Base-by-base conservation (phyloP, 1,284 basidiomycete genomes). In the Schizophyllum amplum region DNA sequence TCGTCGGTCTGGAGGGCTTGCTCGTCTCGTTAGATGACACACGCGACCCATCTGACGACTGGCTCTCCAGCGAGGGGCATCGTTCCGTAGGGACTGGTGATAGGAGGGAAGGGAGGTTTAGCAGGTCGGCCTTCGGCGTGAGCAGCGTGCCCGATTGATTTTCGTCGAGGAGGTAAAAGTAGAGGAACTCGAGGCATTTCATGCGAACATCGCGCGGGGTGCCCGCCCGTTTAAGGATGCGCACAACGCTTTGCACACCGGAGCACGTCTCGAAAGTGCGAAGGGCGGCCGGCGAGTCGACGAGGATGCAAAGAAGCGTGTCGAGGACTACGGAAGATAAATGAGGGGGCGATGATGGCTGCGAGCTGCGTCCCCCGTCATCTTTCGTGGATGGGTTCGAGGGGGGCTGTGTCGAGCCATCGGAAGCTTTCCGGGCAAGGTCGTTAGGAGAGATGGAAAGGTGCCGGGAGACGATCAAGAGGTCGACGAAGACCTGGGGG, bases 171-270 rank as follows among this genome's bases (percentile, higher is more conserved):
- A 96, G 78, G 68, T 95, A 96, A 68, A 94, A 95, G 69, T 94
- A 94, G 4, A 96, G 72, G 65, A 95, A 93, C 67, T 95, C 93
- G 23, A 95, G 77, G 62, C 91, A 94, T 73, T 95, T 94, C 87
- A 95, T 94, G 64, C 92, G 94, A 56, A 94, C 88, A 73, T 91
- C 88, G 57, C 90, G 83, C 17, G 87, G 84, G 5, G 91, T 91
- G 4, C 83, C 84, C 1, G 87, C 83, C 46, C 91, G 79, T 66
- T 94, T 94, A 27, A 95, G 76, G 21, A 93, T 83, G 63, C 85
- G 87, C 13, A 93, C 90, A 7, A 95, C 80, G 0, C 81, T 79
- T 63, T 92, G 90, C 1, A 93, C 77, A 1, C 93, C 93, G 51
- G 78, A 81, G 23, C 78, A 74, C 21, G 80, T 77, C 71, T 96